Base-by-base conservation (phyloP, 1,139 yeast species). In the Pichia sp. region DNA sequence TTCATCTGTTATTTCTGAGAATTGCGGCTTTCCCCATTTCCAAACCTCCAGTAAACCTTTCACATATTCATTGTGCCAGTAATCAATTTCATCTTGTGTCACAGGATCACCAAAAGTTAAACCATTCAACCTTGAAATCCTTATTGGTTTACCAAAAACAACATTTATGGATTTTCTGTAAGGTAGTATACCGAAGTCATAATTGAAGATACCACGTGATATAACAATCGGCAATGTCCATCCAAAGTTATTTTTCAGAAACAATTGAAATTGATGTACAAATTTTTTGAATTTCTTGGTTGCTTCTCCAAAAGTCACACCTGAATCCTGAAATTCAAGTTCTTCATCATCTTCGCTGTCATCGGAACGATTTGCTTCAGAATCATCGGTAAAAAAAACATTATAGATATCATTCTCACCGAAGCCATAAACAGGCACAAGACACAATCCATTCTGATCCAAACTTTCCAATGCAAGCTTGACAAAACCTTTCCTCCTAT, bases 171-270 rank as follows among this genome's bases (percentile, higher is more conserved):
- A 90, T 56, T 85, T 80, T 61, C 97, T 76, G 68, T 81, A 92
- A 1, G 99, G 98, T 59, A 95, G 72, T 45, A 93, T 74, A 0
- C 99, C 99, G 72, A 88, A 89, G 67, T 92, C 96, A 65, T 92
- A 89, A 64, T 92, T 90, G 71, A 93, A 90, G 0, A 93, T 79
- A 0, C 99, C 98, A 51, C 98, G 77, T 0, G 97, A 97, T 66
- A 90, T 87, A 72, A 93, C 87, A 57, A 93, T 80, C 1, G 99
- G 99, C 15, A 93, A 67, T 0, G 99, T 92, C 70, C 92, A 93
- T 3, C 92, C 93, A 56, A 84, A 78, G 45, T 73, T 76, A 43
- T 75, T 75, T 65, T 93, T 92, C 67, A 92, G 68, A 82, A 89
- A 81, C 45, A 78, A 72, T 68, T 92, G 98, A 55, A 87, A 44